These are phyloP conservation scores for Dispira simplex DNA, from an alignment of 192 early-diverging fungal genomes.

Conservation along the genomic window DNA sequence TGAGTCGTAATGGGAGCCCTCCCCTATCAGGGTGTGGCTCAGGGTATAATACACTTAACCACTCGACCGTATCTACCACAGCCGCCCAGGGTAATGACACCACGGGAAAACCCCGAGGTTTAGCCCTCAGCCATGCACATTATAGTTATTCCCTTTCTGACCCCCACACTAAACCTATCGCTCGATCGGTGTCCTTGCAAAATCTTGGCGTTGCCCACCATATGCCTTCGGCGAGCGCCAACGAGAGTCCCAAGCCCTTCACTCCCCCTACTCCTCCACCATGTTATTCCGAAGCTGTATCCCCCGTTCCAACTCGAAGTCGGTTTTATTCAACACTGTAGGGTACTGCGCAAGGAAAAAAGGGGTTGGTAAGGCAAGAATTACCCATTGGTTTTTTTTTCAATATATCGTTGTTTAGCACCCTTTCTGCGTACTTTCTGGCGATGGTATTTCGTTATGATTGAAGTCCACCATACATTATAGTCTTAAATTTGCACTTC, in stretches of 20 bases:
- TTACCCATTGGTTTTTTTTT: not conserved
- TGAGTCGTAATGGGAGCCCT: too few species aligned
- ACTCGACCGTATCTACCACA: not conserved
- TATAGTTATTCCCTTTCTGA: not conserved
- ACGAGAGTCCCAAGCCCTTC: not conserved
- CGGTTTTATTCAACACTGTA: not conserved
- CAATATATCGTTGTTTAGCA: not conserved
- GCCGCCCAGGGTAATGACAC: not conserved
- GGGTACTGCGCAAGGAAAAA: too few species aligned
- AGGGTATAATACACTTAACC: not conserved
- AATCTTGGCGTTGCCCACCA: not conserved
- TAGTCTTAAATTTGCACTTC: not conserved
- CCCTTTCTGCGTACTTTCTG: not conserved
- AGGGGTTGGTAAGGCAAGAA: not conserved
- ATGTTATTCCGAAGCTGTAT: not conserved
- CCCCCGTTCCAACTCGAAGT: not conserved
- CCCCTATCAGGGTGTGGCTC: not conserved
- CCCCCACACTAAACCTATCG: not conserved
- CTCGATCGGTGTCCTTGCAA: not conserved
- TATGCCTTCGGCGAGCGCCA: not conserved
- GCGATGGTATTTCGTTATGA: not conserved
- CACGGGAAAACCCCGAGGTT: not conserved
- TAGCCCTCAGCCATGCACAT: not conserved
- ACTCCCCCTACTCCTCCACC: conserved; percentile 1
- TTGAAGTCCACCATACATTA: not conserved